These are phyloP conservation scores for Tulasnella sp. DNA, from an alignment of 768 basidiomycete species.

Conservation along the genomic window DNA sequence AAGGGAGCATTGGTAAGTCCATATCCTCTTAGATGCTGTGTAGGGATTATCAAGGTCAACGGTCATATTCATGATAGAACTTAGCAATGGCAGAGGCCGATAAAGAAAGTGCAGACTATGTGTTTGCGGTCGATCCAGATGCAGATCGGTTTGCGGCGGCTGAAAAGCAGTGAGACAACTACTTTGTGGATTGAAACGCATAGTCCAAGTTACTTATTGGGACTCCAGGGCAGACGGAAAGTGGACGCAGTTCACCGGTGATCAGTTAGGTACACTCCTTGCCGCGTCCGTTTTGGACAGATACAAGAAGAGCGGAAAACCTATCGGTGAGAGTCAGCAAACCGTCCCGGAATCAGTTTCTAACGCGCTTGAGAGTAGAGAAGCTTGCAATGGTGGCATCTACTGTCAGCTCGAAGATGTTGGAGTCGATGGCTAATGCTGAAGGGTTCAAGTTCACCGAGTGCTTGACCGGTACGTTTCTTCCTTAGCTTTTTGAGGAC, in stretches of 20 bases:
- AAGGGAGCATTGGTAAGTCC: conserved; percentile 40
- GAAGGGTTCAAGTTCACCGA: conserved; percentile 81
- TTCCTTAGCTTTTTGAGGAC: background rate
- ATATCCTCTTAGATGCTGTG: background rate
- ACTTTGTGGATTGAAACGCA: conserved; percentile 4
- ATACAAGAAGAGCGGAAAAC: conserved; percentile 35
- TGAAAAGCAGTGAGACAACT: conserved; percentile 41
- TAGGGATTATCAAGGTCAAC: no score
- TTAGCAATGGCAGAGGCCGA: conserved; percentile 57
- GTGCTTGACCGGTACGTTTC: conserved; percentile 58
- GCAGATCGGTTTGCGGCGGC: conserved; percentile 74
- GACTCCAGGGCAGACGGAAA: conserved; percentile 33
- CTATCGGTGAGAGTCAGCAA: conserved; percentile 31
- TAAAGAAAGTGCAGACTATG: conserved; percentile 40
- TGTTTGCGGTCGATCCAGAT: conserved; percentile 85
- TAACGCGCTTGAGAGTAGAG: conserved; percentile 26
- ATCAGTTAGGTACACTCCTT: conserved; percentile 59
- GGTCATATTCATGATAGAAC: conserved; percentile 35
- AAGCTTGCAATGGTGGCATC: conserved; percentile 80
- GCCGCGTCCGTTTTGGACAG: conserved; percentile 32
- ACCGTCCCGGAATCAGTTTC: background rate
- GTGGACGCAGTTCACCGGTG: conserved; percentile 72
- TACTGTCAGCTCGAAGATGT: conserved; percentile 85
- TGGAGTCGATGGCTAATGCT: conserved; percentile 56
- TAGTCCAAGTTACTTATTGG: background rate